These are phyloP conservation scores for Mesembryanthemum crystallinum DNA, from an alignment of 148 eudicot species.

Conservation along the genomic window DNA sequence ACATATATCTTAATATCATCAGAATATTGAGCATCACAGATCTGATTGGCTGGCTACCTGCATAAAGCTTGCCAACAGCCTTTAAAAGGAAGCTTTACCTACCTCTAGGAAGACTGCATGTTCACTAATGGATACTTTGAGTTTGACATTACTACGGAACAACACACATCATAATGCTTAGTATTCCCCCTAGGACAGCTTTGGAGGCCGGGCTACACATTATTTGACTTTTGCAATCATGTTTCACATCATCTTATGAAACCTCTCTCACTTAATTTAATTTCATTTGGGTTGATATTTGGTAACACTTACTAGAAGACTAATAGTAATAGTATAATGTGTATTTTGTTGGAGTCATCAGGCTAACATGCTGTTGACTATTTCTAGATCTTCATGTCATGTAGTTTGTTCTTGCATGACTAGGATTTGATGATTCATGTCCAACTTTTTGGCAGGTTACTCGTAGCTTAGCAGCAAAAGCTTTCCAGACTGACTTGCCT, in stretches of 20 bases:
- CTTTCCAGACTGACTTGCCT: conserved; percentile 78
- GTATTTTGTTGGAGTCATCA: not conserved
- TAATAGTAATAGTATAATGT: not conserved
- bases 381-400: not conserved
- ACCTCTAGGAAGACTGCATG: not conserved
- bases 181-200: too few relatives aligned
- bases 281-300: not conserved
- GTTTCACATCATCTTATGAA: too few relatives aligned
- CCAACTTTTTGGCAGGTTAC: conserved; percentile 57
- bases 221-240: too few relatives aligned
- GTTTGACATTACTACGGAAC: not conserved
- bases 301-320: not conserved
- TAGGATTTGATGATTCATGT: not conserved
- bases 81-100: not conserved
- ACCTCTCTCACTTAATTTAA: too few relatives aligned
- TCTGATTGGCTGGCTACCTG: not conserved
- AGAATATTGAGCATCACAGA: not conserved
- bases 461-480: conserved; percentile 92
- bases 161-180: not conserved
- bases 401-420: not conserved
- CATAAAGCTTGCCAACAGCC: not conserved
- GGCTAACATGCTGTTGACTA: not conserved
- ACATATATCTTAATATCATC: too few relatives aligned
- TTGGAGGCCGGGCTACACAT: too few relatives aligned
- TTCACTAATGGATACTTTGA: not conserved